Base-by-base conservation (phyloP, 2,329 filamentous ascomycete species). In the Aspergillus ustus region DNA sequence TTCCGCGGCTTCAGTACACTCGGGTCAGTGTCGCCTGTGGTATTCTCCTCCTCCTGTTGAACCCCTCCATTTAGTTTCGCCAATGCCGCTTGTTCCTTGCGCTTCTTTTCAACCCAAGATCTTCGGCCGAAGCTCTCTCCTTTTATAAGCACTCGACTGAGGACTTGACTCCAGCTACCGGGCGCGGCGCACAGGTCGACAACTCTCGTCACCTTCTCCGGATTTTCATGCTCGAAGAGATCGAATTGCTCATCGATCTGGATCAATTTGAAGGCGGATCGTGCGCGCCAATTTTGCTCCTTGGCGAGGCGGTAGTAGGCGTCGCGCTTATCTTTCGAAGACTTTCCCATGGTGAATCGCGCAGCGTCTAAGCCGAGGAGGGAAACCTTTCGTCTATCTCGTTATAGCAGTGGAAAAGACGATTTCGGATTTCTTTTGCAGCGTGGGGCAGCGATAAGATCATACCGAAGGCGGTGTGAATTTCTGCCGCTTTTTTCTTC, bases 241-340 rank as follows among this genome's bases (percentile, higher is more conserved):
- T 97, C 91, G 80, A 98, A 99, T 81, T 97, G 92, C 88, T 86
- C 93, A 76, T 99, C 93, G 25, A 99, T 87, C 78, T 99, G 95
- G 13, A 99, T 87, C 25, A 99, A 87, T 79, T 99, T 99, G 83
- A 97, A 99, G 8, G 95, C 95, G 68, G 93, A 97, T 61, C 95
- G 87, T 29, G 95, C 95, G 40, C 95, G 91, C 94, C 95, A 99
- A 66, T 96, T 96, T 82, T 99, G 95, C 78, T 99, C 95, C 80
- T 99, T 99, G 19, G 95, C 95, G 8, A 99, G 90, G 57, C 95
- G 88, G 74, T 99, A 99, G 80, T 99, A 99, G 50, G 93, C 93
- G 77, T 99, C 95, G 57, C 95, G 91, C 81, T 99, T 99, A 75
- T 99, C 95, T 79, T 99, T 99, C 52, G 94, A 98, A 1, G 95